Percentiles rank a stretch among this genome's conserved stretches.
Conservation (phyloP, 306 rosid genomes). For the Fragaria nilgerrensis region DNA sequence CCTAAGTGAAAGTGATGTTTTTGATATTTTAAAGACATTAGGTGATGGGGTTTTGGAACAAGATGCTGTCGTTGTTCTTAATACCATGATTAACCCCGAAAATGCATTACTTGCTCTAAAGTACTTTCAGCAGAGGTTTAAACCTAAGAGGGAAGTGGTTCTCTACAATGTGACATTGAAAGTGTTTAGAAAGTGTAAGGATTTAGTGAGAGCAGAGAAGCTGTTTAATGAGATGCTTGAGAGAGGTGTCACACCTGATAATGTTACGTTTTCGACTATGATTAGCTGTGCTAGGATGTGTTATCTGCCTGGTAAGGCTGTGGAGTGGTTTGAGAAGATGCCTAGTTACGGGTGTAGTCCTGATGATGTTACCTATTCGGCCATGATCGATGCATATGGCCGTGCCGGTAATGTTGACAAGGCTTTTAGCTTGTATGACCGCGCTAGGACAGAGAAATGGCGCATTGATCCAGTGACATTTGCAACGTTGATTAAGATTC, state of each 20-base stretch:
- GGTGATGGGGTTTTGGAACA: conserved; percentile 42
- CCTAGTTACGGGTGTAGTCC: conserved; percentile 55
- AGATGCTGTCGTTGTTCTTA: conserved; percentile 56
- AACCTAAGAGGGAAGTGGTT: conserved; percentile 40
- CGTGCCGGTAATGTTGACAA: conserved; percentile 57
- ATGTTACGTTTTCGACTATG: conserved; percentile 67
- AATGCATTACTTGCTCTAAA: conserved; percentile 49
- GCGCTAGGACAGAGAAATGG: conserved; percentile 78
- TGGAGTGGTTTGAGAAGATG: conserved; percentile 86
- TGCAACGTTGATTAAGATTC: conserved; percentile 68
- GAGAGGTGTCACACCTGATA: conserved; percentile 67
- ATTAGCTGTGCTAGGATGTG: conserved; percentile 65
- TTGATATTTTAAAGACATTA: conserved; percentile 37
- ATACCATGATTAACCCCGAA: conserved; percentile 52
- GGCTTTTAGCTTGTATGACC: conserved; percentile 76
- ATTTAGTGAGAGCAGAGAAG: conserved; percentile 67
- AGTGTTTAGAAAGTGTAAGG: conserved; percentile 49
- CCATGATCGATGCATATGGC: conserved; percentile 73
- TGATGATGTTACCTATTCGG: conserved; percentile 51
- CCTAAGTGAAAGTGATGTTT: conserved; percentile 44
- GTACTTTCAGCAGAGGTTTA: conserved; percentile 44
- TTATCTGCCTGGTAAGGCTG: conserved; percentile 55
- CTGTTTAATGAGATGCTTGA: conserved; percentile 73
- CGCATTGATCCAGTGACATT: conserved; percentile 51
- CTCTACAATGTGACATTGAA: conserved; percentile 72